Base-by-base conservation (phyloP, 768 basidiomycete genomes). In the Pisolithus albus region DNA sequence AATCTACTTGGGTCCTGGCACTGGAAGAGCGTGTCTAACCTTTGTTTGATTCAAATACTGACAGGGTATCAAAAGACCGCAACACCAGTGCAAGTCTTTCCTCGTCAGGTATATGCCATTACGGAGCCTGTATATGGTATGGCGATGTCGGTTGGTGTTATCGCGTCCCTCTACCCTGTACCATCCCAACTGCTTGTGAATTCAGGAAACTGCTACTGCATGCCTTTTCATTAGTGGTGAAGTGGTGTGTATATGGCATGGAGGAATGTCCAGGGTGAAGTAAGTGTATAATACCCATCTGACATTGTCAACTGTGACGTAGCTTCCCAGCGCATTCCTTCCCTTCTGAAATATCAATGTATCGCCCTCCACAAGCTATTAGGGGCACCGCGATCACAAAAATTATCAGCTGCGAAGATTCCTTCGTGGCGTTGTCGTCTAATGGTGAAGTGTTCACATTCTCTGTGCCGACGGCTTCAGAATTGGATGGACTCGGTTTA, bases 401-500 rank as follows among this genome's bases (percentile, higher is more conserved):
- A 66, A 75, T 99, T 47, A 83, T 83, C 7, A 80, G 78, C 46
- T 87, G 83, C 56, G 92, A 92, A 18, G 83, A 84, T 39, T 72
- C 78, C 1, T 90, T 97, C 57, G 92, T 88, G 0, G 88, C 91
- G 0, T 71, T 97, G 4, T 86, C 89, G 0, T 79, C 78, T 1
- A 84, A 84, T 46, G 95, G 95, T n/a, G 95, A 97, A 64, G 80
- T 97, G 2, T 97, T 91, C 64, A 88, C 84, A 0, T 96, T 94
- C 61, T 71, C 76, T 3, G 66, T 79, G 0, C 73, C 74, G 0
- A 56, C 64, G 10, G 64, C 73, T 37, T 50, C 65, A 16, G 70
- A 72, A 21, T 58, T 61, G 18, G 62, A 62, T 32, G 62, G 52
- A 4, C 46, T 42, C 21, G 59, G 52, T 18, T 47, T 36, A 3